phyloP scores from a whole-genome alignment of 2,329 filamentous ascomycete species.

The Fusarium bulbicola region DNA sequence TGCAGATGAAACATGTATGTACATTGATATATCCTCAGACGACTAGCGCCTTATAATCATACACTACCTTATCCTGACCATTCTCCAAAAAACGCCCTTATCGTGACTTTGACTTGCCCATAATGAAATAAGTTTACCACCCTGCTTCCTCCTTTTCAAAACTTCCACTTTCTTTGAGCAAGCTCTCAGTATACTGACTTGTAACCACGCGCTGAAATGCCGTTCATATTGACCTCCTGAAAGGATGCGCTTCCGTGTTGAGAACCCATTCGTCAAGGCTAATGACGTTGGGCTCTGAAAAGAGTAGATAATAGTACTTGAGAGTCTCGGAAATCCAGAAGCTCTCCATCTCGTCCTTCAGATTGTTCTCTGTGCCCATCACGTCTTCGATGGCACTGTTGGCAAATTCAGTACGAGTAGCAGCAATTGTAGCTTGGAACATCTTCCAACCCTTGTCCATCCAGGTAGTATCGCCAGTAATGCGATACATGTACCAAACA shows the following conservation, averaged over 20 bases:
- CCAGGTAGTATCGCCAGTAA: constrained; percentile 79
- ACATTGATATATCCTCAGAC: constrained; percentile 24
- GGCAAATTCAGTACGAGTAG: constrained; percentile 72
- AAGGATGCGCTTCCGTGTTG: constrained; percentile 71
- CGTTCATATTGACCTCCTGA: constrained; percentile 54
- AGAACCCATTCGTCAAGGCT: constrained; percentile 75
- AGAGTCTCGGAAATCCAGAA: constrained; percentile 93
- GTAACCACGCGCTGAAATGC: background rate
- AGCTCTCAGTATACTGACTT: background rate
- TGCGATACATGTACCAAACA: constrained; percentile 89
- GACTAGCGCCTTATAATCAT: constrained; percentile 11
- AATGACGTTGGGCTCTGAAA: constrained; percentile 71
- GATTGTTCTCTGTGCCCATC: constrained; percentile 50
- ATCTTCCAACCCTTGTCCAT: constrained; percentile 88
- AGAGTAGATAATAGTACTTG: constrained; percentile 91
- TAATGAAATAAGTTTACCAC: constrained; percentile 1
- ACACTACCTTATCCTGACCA: constrained; percentile 10
- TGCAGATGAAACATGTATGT: constrained; percentile 12
- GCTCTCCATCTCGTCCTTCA: constrained; percentile 78
- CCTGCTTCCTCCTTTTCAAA: background rate
- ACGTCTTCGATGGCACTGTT: constrained; percentile 78
- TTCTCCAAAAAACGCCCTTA: constrained; percentile 28
- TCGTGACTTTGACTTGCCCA: constrained; percentile 11
- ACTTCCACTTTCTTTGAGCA: background rate
- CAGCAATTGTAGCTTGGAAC: constrained; percentile 76